Conservation (phyloP, 2,329 filamentous ascomycete genomes). For the Botrytis porri region DNA sequence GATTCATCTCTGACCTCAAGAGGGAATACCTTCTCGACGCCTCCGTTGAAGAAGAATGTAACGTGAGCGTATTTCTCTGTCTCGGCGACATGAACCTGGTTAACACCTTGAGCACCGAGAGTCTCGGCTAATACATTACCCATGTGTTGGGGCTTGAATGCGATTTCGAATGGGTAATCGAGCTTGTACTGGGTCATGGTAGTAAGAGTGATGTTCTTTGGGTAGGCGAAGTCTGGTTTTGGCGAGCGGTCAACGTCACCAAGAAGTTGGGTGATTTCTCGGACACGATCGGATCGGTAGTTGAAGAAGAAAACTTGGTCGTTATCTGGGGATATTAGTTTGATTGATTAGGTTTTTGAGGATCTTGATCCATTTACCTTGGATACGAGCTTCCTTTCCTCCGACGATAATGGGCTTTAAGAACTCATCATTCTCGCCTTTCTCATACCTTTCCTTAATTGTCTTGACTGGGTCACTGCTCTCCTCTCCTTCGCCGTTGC, state of each 20-base stretch:
- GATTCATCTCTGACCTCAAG: conserved; percentile 85
- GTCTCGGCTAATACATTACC: conserved; percentile 97
- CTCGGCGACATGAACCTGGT: conserved; percentile 96
- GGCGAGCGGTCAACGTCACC: conserved; percentile 91
- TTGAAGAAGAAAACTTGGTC: conserved; percentile 99
- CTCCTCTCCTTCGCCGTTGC: conserved; percentile 82
- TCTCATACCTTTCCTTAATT: conserved; percentile 82
- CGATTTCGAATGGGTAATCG: conserved; percentile 87
- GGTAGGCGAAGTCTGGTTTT: conserved; percentile 86
- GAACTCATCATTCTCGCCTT: conserved; percentile 94
- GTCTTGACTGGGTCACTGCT: conserved; percentile 81
- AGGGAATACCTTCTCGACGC: conserved; percentile 93
- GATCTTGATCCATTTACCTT: conserved; percentile 54
- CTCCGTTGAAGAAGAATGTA: conserved; percentile 99
- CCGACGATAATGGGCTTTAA: conserved; percentile 95
- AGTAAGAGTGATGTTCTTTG: conserved; percentile 79
- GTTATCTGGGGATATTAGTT: conserved; percentile 56
- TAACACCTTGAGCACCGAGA: conserved; percentile 81
- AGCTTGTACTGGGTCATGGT: conserved; percentile 99
- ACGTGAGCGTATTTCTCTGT: conserved; percentile 99
- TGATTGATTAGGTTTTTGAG: neutral
- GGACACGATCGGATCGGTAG: conserved; percentile 96
- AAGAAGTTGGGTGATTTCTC: conserved; percentile 92
- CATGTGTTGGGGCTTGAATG: conserved; percentile 94
- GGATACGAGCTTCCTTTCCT: conserved; percentile 78